Conservation (phyloP, 129 eudicot genomes). For the Escallonia rubra region DNA sequence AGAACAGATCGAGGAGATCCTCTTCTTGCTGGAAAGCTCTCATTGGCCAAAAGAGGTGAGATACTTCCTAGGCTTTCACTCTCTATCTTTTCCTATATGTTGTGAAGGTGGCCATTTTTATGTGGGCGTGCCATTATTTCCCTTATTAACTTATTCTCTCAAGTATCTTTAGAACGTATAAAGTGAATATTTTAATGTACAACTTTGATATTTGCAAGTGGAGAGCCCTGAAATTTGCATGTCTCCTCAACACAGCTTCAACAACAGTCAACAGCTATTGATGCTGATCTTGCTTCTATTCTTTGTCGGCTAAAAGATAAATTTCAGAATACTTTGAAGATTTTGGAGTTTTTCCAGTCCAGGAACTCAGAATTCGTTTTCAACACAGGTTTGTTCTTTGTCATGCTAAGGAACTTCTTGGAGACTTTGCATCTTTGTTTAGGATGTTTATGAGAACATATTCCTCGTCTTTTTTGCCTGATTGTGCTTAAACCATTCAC, state of each 20-base stretch:
- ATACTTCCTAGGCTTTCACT: background rate
- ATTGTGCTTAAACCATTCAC: too few species aligned
- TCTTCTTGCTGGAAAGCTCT: slow-evolving; percentile 60
- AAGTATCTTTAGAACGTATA: background rate
- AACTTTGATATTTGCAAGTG: background rate
- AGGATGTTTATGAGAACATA: background rate
- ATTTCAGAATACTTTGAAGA: slow-evolving; percentile 45
- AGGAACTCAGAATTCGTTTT: slow-evolving; percentile 70
- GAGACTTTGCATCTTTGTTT: background rate
- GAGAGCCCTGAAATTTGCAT: slow-evolving; percentile 3
- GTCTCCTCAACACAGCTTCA: slow-evolving; percentile 53
- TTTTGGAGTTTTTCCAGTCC: slow-evolving; percentile 55
- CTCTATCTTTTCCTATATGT: background rate
- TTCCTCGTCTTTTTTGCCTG: background rate
- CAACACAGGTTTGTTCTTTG: slow-evolving; percentile 54
- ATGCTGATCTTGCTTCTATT: slow-evolving; percentile 55
- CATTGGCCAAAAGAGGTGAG: slow-evolving; percentile 73
- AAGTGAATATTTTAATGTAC: background rate
- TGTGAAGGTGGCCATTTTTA: slow-evolving; percentile 1
- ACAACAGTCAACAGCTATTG: slow-evolving; percentile 47
- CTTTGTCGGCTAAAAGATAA: slow-evolving; percentile 55
- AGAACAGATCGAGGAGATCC: slow-evolving; percentile 84
- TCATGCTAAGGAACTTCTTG: background rate
- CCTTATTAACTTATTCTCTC: background rate
- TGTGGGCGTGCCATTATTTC: background rate